These are phyloP conservation scores for Podospora anserina DNA, from an alignment of 495 filamentous ascomycete genomes.

Conservation along the genomic window DNA sequence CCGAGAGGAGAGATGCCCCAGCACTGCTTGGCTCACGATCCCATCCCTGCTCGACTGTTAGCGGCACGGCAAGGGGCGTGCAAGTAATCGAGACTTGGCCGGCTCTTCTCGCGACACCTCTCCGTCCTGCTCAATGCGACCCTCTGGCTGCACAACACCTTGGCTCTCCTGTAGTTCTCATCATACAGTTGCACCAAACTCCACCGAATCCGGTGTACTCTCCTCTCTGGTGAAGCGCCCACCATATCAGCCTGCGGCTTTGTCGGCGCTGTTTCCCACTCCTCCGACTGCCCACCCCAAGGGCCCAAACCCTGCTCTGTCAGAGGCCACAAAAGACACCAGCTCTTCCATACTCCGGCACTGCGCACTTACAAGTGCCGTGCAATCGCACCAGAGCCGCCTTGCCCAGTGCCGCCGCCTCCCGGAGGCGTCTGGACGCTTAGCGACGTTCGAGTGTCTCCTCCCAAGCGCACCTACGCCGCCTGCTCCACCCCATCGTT, in stretches of 20 bases:
- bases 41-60: constrained; percentile 18
- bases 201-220: constrained; percentile 25
- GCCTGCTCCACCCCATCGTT: constrained; percentile 15
- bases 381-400: constrained; percentile 15
- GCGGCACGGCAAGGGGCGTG: constrained; percentile 22
- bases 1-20: constrained; percentile 8
- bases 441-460: constrained; percentile 6
- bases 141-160: constrained; percentile 32
- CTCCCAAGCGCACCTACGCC: constrained; percentile 16
- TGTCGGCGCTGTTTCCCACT: constrained; percentile 47
- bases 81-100: not conserved
- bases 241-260: constrained; percentile 51
- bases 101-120: constrained; percentile 23
- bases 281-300: constrained; percentile 17
- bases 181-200: constrained; percentile 31
- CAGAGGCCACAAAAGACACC: constrained; percentile 13
- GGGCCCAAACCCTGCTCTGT: constrained; percentile 15
- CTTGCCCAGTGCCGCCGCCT: constrained; percentile 16
- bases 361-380: constrained; percentile 28
- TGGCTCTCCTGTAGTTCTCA: constrained; percentile 26
- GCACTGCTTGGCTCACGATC: constrained; percentile 27
- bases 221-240: constrained; percentile 24
- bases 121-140: constrained; percentile 30
- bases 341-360: constrained; percentile 28
- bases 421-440: constrained; percentile 12